A percentile compares a stretch with the other conserved stretches of the same genome.
These are phyloP conservation scores for Sindora glabra DNA, from an alignment of 306 rosid genomes.

Conservation along the genomic window DNA sequence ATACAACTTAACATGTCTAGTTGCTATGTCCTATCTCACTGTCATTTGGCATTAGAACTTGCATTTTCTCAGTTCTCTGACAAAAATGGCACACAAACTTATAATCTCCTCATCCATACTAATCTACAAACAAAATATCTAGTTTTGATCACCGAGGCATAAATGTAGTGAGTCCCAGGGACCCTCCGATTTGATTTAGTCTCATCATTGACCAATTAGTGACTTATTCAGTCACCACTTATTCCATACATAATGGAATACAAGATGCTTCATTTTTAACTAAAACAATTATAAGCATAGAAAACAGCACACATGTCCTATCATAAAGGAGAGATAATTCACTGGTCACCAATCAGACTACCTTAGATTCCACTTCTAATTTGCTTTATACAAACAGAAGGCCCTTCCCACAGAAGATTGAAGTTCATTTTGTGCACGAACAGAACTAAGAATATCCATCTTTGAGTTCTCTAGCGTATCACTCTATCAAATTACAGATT, in stretches of 20 bases:
- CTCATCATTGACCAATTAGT: background rate
- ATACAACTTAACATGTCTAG: background rate
- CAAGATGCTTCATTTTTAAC: background rate
- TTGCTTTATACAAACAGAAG: background rate
- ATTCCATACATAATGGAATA: background rate
- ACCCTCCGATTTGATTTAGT: background rate
- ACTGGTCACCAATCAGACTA: background rate
- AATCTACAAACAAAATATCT: background rate
- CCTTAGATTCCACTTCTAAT: background rate
- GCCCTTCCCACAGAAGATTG: background rate
- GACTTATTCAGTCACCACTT: background rate
- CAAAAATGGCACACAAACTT: background rate
- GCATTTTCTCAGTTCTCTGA: background rate
- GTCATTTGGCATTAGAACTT: background rate
- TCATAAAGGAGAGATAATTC: background rate
- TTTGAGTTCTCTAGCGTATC: too few species aligned
- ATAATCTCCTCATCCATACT: background rate
- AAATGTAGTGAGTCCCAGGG: background rate
- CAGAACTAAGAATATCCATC: too few species aligned
- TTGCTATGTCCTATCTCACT: background rate
- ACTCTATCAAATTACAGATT: background rate
- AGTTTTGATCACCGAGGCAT: background rate
- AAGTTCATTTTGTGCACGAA: background rate
- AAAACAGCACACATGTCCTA: background rate
- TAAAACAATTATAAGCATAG: background rate